Evolutionary conservation across 75 land plant species (phyloP), one percentile per base, ranked within the genome.

Genomic region (Azolla pinnata): DNA sequence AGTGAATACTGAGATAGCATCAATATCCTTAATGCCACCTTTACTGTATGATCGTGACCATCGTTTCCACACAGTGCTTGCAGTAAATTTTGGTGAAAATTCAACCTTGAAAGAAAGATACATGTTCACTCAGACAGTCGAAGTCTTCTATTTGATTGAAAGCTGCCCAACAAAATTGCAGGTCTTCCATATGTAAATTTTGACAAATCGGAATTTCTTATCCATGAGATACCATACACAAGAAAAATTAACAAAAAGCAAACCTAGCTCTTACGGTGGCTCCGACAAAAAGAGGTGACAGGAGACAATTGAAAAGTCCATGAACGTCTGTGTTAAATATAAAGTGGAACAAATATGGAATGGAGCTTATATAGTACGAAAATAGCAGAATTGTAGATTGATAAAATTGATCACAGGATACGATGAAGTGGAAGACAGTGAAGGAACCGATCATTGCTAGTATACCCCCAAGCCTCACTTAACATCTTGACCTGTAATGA

Each of bases 341-440:
- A 64, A 86, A 86, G 90, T n/a, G n/a, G n/a, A n/a, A n/a, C n/a
- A n/a, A n/a, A n/a, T n/a, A n/a, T n/a, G n/a, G n/a, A n/a, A n/a
- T n/a, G n/a, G n/a, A n/a, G n/a, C n/a, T n/a, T n/a, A n/a, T n/a
- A n/a, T n/a, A 29, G 32, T 24, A 54, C 3, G 8, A 54, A 2
- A 4, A 4, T 2, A 8, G 57, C 32, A 31, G 17, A 2, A 1
- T 18, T 9, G 54, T 38, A 14, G 14, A 38, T 14, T 38, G 7
- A 14, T 8, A 38, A 14, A 14, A 38, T 14, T 38, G 12, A 38
- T 38, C 42, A 10, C 66, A 35, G 96, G 99, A 93, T 93, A 93
- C 92, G 99, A 69, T 95, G 99, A 26, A 95, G 60, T 20, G 99
- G 97, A 3, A 95, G 72, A 70, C 97, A 90, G 67, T 95, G 83